Conservation (phyloP, 495 filamentous ascomycete genomes). For the Beverwykella pulmonaria region DNA sequence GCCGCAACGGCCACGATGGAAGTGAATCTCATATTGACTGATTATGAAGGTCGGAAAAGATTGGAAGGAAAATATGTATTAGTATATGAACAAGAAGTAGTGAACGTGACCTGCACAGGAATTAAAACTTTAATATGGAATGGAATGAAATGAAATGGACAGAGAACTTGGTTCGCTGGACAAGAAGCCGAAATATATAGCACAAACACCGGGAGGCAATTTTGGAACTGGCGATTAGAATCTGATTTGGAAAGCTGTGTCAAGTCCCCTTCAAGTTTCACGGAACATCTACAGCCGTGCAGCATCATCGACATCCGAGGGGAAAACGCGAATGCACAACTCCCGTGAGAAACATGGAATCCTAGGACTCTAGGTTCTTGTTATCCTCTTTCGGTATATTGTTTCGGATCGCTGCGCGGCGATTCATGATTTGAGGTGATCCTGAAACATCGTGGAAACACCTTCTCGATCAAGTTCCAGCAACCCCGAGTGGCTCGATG, state of each 20-base stretch:
- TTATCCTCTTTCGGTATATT: not conserved
- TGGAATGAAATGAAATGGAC: constrained; percentile 1
- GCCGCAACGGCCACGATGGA: constrained; percentile 18
- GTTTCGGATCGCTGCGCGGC: constrained; percentile 13
- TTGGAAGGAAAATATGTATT: not conserved
- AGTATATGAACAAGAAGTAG: constrained; percentile 14
- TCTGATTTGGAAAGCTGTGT: constrained; percentile 1
- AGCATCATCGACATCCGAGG: not conserved
- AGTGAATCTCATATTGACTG: constrained; percentile 27
- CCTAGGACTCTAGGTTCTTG: not conserved
- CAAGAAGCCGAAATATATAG: not conserved
- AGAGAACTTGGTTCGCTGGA: not conserved
- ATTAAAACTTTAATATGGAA: constrained; percentile 4
- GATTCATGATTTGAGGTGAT: constrained; percentile 17
- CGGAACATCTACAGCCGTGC: constrained; percentile 11
- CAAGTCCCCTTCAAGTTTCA: constrained; percentile 17
- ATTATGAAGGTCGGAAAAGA: not conserved
- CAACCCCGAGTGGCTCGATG: not conserved
- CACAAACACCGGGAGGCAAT: constrained; percentile 5
- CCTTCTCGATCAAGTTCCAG: not conserved
- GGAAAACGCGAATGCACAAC: not conserved
- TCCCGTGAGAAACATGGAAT: constrained; percentile 3
- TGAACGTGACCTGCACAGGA: constrained; percentile 24
- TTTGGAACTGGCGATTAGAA: not conserved
- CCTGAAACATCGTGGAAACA: constrained; percentile 29